Conservation (phyloP, 2,329 filamentous ascomycete genomes). For the Venturia pyrina region DNA sequence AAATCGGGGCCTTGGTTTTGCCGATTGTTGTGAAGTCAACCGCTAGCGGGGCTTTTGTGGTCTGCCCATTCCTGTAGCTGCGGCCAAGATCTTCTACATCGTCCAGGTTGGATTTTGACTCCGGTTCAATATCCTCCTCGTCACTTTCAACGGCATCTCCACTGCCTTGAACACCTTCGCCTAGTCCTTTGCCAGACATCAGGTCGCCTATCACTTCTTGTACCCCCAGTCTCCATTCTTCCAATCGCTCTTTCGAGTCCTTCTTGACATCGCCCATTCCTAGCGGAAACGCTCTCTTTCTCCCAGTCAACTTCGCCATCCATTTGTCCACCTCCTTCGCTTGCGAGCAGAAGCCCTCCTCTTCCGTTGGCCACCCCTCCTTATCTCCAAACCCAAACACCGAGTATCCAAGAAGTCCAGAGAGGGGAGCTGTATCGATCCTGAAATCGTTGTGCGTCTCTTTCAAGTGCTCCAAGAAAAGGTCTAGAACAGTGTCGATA, state of each 20-base stretch:
- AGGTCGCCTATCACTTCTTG: slow-evolving; percentile 58
- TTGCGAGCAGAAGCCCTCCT: slow-evolving; percentile 87
- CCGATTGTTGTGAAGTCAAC: slow-evolving; percentile 78
- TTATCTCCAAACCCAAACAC: slow-evolving; percentile 91
- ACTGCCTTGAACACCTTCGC: slow-evolving; percentile 64
- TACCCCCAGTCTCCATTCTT: slow-evolving; percentile 71
- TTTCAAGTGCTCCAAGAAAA: slow-evolving; percentile 73
- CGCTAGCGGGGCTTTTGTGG: slow-evolving; percentile 44
- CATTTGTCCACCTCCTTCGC: slow-evolving; percentile 85
- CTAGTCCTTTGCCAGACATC: slow-evolving; percentile 41
- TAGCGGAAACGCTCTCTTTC: slow-evolving; percentile 78
- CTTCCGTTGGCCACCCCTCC: slow-evolving; percentile 84
- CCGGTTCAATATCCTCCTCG: slow-evolving; percentile 45
- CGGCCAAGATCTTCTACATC: slow-evolving; percentile 79
- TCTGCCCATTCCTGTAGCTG: slow-evolving; percentile 20
- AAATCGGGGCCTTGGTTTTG: slow-evolving; percentile 37
- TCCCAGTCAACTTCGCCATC: slow-evolving; percentile 88
- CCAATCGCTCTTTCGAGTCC: slow-evolving; percentile 56
- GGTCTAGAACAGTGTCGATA: slow-evolving; percentile 84
- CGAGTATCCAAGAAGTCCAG: slow-evolving; percentile 69
- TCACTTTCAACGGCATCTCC: slow-evolving; percentile 80
- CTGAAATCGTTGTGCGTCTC: slow-evolving; percentile 96
- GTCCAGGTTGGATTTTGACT: slow-evolving; percentile 43
- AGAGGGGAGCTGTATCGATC: slow-evolving; percentile 80
- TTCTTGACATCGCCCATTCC: slow-evolving; percentile 78